Conservation (phyloP, 2,329 filamentous ascomycete genomes). For the Periglandula ipomoeae region DNA sequence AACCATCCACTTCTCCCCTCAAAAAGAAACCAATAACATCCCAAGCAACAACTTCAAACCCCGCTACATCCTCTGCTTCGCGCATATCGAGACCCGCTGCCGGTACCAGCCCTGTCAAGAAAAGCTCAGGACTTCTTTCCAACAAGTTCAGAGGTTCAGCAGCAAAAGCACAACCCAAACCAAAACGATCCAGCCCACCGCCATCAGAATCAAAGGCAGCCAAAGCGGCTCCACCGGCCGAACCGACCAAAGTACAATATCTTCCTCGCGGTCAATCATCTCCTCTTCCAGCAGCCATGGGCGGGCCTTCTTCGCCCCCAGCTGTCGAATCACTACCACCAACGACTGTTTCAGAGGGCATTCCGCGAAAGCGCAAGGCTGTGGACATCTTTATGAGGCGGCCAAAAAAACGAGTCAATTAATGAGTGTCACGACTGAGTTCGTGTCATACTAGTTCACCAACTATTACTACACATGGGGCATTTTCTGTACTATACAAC, state of each 20-base stretch:
- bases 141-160: conserved; percentile 8
- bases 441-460: not conserved
- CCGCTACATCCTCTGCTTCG: not conserved
- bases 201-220: not conserved
- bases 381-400: conserved; percentile 42
- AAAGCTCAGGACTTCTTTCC: conserved; percentile 4
- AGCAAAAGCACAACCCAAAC: not conserved
- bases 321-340: not conserved
- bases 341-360: not conserved
- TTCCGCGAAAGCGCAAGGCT: conserved; percentile 32
- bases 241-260: not conserved
- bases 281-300: not conserved
- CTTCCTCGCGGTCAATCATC: not conserved
- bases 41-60: not conserved
- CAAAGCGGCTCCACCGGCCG: not conserved
- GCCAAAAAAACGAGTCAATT: conserved; percentile 28
- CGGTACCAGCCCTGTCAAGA: conserved; percentile 1
- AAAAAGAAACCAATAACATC: not conserved
- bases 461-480: not conserved
- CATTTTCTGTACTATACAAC: not conserved
- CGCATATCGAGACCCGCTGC: not conserved
- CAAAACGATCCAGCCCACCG: not conserved
- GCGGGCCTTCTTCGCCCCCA: not conserved
- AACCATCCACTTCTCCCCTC: not conserved
- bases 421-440: not conserved